These are phyloP conservation scores for Alternaria dauci DNA, from an alignment of 2,329 filamentous ascomycete species.

Conservation along the genomic window DNA sequence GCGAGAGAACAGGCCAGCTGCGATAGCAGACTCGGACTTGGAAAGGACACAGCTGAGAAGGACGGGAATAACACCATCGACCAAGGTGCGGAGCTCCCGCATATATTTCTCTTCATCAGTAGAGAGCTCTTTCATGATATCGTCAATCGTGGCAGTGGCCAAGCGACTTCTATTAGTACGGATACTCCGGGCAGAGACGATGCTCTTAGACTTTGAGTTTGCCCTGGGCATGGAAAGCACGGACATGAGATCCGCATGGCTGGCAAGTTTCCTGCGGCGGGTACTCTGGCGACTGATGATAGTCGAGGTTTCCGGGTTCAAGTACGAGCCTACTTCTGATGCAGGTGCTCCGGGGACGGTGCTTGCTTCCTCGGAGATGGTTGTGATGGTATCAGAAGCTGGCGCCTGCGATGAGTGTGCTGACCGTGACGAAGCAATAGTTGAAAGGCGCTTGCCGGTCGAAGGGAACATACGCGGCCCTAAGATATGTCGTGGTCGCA, in stretches of 20 bases:
- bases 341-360: slow-evolving; percentile 32
- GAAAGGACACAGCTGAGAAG: slow-evolving; percentile 84
- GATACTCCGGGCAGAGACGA: slow-evolving; percentile 79
- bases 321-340: slow-evolving; percentile 40
- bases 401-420: slow-evolving; percentile 38
- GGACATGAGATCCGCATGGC: slow-evolving; percentile 92
- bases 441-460: slow-evolving; percentile 65
- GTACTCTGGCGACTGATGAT: slow-evolving; percentile 58
- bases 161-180: slow-evolving; percentile 74
- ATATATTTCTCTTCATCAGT: slow-evolving; percentile 88
- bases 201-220: slow-evolving; percentile 71
- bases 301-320: slow-evolving; percentile 45
- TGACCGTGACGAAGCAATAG: slow-evolving; percentile 64
- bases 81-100: slow-evolving; percentile 88
- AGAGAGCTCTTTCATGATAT: slow-evolving; percentile 80
- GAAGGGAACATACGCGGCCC: slow-evolving; percentile 60
- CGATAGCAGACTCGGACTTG: slow-evolving; percentile 70
- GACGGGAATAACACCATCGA: slow-evolving; percentile 94
- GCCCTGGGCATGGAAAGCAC: slow-evolving; percentile 78
- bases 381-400: slow-evolving; percentile 36
- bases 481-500: slow-evolving; percentile 47
- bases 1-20: slow-evolving; percentile 72
- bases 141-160: slow-evolving; percentile 73
- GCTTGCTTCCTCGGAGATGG: slow-evolving; percentile 27
- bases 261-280: slow-evolving; percentile 75